Base-by-base conservation (phyloP, 345 rosid species). In the Zanthoxylum bungeanum region DNA sequence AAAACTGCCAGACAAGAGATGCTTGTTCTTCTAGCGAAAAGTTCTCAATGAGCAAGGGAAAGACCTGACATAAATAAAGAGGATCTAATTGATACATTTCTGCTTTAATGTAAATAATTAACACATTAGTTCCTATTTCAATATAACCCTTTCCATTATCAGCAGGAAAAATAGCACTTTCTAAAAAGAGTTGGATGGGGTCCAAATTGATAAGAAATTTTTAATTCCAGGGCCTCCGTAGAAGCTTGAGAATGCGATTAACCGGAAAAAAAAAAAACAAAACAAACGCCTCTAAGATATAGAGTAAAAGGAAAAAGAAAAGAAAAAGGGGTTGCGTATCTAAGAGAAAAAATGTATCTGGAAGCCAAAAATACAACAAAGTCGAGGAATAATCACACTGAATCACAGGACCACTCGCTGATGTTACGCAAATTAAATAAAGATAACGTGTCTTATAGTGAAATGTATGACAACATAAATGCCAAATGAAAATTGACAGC, bases 1-100 rank as follows among this genome's bases (percentile, higher is more conserved):
- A 74, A 74, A 88, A 88, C 76, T 85, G 92, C 92, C 92, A 88
- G 25, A 84, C 84, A 55, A 88, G 76, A 68, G 84, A 82, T 64
- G 89, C 85, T 77, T 85, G 89, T 78, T 88, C 92, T 78, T 88
- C 85, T 47, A 76, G 76, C 5, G 92, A 84, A 73, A 88, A 88
- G 76, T 85, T 82, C 80, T 81, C 84, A 50, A 75, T 78, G 42
- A 88, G 87, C 83, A 85, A 77, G n/a, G 92, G 88, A 67, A 85
- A 85, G 52, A 88, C 89, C 92, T 88, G 84, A 67, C 57, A 78
- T 58, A 56, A 61, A 30, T 47, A 72, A 50, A 74, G 50, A 70
- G 58, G 42, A 73, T 59, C 36, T 2, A 21, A 70, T 30, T 30
- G 57, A 51, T 30, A 77, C 21, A 40, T 75, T 72, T 44, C 47